phyloP scores from a whole-genome alignment of 257 asterid genomes.

The Rehmannia glutinosa region DNA sequence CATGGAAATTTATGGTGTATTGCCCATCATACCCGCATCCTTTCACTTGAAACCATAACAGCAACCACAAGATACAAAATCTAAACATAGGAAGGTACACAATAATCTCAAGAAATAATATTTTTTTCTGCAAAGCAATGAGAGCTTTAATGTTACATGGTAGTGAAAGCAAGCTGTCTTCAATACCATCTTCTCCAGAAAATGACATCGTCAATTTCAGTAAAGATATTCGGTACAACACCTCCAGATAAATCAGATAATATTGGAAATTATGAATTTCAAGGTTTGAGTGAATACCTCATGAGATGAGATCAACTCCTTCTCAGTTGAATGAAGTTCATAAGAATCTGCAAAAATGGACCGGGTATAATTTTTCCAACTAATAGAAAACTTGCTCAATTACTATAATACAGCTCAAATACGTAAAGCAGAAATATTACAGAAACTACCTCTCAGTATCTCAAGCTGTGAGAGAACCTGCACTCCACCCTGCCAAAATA shows the following conservation, averaged over 20 bases:
- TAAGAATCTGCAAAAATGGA: conserved; percentile 42
- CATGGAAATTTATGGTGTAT: background rate
- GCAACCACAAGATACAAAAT: background rate
- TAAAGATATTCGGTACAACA: background rate
- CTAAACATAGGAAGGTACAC: background rate
- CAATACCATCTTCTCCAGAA: background rate
- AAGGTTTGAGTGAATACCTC: conserved; percentile 34
- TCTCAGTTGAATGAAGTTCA: conserved; percentile 25
- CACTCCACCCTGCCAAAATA: conserved; percentile 42
- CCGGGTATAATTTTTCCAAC: conserved; percentile 4
- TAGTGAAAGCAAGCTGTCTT: background rate
- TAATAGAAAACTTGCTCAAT: background rate
- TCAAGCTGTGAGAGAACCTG: conserved; percentile 60
- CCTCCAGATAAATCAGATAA: background rate
- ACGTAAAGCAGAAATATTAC: conserved; percentile 10
- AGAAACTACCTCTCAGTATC: conserved; percentile 43
- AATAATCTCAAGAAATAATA: background rate
- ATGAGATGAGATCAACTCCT: conserved; percentile 23
- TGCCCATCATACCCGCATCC: background rate
- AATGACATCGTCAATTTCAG: background rate
- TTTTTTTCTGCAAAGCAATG: background rate
- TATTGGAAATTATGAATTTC: background rate
- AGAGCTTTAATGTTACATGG: background rate
- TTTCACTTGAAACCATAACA: conserved; percentile 1
- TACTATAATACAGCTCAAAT: background rate